These are phyloP conservation scores for Fusarium sp. DNA, from an alignment of 2,329 filamentous ascomycete genomes.

Conservation along the genomic window DNA sequence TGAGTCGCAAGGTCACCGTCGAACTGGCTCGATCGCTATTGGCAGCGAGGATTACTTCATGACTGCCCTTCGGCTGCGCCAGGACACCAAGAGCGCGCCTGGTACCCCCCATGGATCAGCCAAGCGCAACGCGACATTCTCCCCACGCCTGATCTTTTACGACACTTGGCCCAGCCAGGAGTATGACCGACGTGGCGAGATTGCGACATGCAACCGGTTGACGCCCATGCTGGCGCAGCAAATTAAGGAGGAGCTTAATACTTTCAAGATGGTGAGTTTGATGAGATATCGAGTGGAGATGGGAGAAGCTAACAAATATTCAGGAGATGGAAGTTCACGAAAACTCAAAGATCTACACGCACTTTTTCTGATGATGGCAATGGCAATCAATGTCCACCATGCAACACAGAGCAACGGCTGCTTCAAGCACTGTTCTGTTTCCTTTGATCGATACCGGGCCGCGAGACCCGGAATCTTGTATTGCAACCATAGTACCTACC, in stretches of 20 bases:
- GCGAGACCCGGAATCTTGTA: conserved; percentile 55
- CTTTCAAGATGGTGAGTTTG: conserved; percentile 82
- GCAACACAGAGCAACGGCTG: conserved; percentile 39
- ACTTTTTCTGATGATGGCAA: conserved; percentile 86
- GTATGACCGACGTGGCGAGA: conserved; percentile 93
- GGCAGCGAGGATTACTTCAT: conserved; percentile 91
- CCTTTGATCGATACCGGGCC: conserved; percentile 37
- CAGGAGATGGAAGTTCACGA: conserved; percentile 99
- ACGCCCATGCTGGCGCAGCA: conserved; percentile 98
- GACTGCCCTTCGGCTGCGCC: conserved; percentile 73
- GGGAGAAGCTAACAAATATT: conserved; percentile 50
- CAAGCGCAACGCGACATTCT: conserved; percentile 77
- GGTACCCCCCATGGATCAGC: conserved; percentile 73
- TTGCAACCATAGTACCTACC: conserved; percentile 58
- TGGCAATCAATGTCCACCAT: conserved; percentile 39
- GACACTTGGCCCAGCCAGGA: conserved; percentile 96
- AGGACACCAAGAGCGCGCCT: conserved; percentile 81
- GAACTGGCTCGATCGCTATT: conserved; percentile 74
- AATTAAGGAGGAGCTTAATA: conserved; percentile 99
- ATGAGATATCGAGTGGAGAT: background rate
- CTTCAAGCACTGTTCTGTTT: conserved; percentile 42
- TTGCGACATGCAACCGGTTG: conserved; percentile 96
- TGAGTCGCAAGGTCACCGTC: conserved; percentile 71
- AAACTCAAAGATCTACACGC: conserved; percentile 98
- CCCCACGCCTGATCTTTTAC: conserved; percentile 90